These are phyloP conservation scores for Kodamaea ohmeri DNA, from an alignment of 1,139 yeast species.

Conservation along the genomic window DNA sequence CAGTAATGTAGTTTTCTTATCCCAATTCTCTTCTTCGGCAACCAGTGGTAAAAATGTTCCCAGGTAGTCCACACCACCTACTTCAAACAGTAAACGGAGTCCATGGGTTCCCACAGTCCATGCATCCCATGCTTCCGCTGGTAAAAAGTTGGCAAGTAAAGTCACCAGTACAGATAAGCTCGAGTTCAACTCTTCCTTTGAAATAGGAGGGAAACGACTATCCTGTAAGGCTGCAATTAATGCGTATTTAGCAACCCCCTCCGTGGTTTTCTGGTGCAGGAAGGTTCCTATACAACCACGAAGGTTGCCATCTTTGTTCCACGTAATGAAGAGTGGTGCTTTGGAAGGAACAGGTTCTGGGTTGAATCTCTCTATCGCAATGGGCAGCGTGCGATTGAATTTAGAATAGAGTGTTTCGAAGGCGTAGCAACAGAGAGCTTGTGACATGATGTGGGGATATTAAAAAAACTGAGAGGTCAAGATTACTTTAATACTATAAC, in stretches of 20 bases:
- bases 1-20: slow-evolving; percentile 62
- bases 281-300: slow-evolving; percentile 97
- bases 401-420: slow-evolving; percentile 33
- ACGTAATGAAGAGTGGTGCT: slow-evolving; percentile 77
- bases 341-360: slow-evolving; percentile 40
- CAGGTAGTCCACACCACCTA: slow-evolving; percentile 37
- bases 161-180: slow-evolving; percentile 53
- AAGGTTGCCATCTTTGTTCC: slow-evolving; percentile 60
- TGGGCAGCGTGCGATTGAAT: slow-evolving; percentile 18
- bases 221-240: slow-evolving; percentile 72
- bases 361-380: slow-evolving; percentile 17
- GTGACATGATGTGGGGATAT: slow-evolving; percentile 19
- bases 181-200: slow-evolving; percentile 48
- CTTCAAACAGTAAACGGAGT: slow-evolving; percentile 52
- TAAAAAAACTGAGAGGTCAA: neutral
- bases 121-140: slow-evolving; percentile 49
- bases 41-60: slow-evolving; percentile 92
- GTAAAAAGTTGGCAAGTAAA: slow-evolving; percentile 58
- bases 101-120: slow-evolving; percentile 90
- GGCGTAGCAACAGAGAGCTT: slow-evolving; percentile 39
- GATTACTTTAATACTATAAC: neutral
- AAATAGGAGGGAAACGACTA: slow-evolving; percentile 71
- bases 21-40: slow-evolving; percentile 89
- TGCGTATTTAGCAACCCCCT: slow-evolving; percentile 64
- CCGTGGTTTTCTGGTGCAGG: slow-evolving; percentile 39